These are phyloP conservation scores for Wickerhamiella qilinensis DNA, from an alignment of 805 yeast genomes.

Conservation along the genomic window DNA sequence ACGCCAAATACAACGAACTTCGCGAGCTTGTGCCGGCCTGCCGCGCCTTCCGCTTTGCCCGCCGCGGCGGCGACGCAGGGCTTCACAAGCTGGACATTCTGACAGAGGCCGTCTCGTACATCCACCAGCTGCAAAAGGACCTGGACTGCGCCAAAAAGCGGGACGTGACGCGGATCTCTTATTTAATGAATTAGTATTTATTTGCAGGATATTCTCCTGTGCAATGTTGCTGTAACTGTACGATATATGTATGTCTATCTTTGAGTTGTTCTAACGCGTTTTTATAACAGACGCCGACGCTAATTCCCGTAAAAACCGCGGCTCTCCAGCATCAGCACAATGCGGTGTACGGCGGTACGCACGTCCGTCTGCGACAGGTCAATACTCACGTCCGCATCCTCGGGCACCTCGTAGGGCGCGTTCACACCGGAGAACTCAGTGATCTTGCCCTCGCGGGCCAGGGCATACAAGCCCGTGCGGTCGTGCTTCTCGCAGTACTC, in stretches of 20 bases:
- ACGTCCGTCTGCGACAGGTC: conserved; percentile 40
- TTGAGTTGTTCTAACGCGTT: background rate
- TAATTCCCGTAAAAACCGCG: conserved; percentile 58
- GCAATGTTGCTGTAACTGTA: too few species aligned
- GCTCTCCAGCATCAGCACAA: conserved; percentile 56
- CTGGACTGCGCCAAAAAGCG: background rate
- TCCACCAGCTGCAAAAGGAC: conserved; percentile 41
- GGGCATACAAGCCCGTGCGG: conserved; percentile 34
- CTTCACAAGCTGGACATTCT: conserved; percentile 70
- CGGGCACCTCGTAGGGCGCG: conserved; percentile 32
- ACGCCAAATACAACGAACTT: conserved; percentile 68
- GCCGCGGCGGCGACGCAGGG: conserved; percentile 32
- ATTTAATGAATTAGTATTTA: conserved; percentile 3
- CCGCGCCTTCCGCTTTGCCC: conserved; percentile 27
- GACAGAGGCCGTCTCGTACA: conserved; percentile 72
- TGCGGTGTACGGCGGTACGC: conserved; percentile 56
- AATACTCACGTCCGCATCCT: conserved; percentile 41
- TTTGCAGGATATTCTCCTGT: background rate
- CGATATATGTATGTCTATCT: background rate
- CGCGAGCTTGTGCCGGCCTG: conserved; percentile 70
- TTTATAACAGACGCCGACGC: too few species aligned
- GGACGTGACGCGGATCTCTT: conserved; percentile 3
- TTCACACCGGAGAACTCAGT: conserved; percentile 32
- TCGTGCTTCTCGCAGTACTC: conserved; percentile 31
- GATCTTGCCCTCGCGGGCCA: conserved; percentile 31